A percentile compares a stretch with the other conserved stretches of the same genome.
phyloP scores from a whole-genome alignment of 768 basidiomycete genomes.

The Podaxis pistillaris region DNA sequence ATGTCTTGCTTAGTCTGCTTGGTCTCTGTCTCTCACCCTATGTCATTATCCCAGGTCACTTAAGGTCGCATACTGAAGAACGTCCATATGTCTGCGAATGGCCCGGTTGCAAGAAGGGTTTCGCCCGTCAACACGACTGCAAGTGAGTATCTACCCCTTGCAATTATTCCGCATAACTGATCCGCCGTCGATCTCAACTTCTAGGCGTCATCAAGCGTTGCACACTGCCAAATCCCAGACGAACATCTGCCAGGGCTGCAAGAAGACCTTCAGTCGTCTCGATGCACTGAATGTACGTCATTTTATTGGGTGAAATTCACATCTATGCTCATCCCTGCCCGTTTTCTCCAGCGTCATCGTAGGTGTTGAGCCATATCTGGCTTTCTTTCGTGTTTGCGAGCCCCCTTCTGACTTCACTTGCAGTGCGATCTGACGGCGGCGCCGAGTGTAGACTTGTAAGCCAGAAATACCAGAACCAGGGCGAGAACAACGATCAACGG shows the following conservation, averaged over 20 bases:
- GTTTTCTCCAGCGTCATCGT: conserved; percentile 67
- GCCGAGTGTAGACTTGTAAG: conserved; percentile 64
- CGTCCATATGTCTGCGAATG: conserved; percentile 92
- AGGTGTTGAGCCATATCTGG: conserved; percentile 34
- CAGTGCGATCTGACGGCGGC: conserved; percentile 84
- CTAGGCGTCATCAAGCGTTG: conserved; percentile 85
- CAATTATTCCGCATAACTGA: conserved; percentile 12
- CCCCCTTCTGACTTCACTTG: conserved; percentile 20
- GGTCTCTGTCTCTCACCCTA: conserved; percentile 13
- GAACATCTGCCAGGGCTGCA: conserved; percentile 88
- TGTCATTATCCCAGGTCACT: conserved; percentile 58
- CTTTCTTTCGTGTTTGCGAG: conserved; percentile 18
- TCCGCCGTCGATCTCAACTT: not conserved
- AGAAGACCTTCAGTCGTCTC: conserved; percentile 91
- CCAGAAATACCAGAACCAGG: conserved; percentile 33
- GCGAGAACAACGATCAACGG: conserved; percentile 18
- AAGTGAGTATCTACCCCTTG: conserved; percentile 56
- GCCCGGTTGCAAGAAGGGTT: conserved; percentile 93
- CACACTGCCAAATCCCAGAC: conserved; percentile 81
- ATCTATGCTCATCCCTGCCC: conserved; percentile 12
- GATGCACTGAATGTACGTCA: conserved; percentile 90
- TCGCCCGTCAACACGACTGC: conserved; percentile 96
- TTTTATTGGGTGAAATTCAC: conserved; percentile 9
- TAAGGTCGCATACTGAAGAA: conserved; percentile 95
- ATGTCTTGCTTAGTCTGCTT: conserved; percentile 12